Evolutionary conservation across 2,329 filamentous ascomycete species (phyloP).

Genomic region (Talaromyces sp.): DNA sequence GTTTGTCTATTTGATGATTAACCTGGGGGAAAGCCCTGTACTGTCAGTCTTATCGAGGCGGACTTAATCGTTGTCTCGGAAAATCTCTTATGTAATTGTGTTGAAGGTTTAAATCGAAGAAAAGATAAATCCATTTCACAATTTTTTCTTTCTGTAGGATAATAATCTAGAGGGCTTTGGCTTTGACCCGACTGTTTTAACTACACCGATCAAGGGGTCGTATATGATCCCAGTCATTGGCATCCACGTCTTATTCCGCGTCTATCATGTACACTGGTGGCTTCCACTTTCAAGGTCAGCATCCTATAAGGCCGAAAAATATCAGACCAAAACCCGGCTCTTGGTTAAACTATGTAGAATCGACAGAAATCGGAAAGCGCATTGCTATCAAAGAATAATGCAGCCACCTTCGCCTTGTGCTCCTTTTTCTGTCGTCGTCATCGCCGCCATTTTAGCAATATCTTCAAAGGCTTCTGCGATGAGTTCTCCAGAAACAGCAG

Average conservation of each 20-base stretch:
- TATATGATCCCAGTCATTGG: neutral
- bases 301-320: neutral
- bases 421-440: conserved; percentile 50
- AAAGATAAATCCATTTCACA: neutral
- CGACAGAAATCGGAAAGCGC: neutral
- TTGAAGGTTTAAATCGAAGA: conserved; percentile 12
- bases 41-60: conserved; percentile 62
- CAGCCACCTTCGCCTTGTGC: conserved; percentile 43
- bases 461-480: conserved; percentile 57
- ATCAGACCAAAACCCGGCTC: neutral
- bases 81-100: conserved; percentile 12
- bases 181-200: neutral
- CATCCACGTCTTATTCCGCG: neutral
- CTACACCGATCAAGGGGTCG: neutral
- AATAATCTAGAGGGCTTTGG: neutral
- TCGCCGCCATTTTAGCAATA: conserved; percentile 52
- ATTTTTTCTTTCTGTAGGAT: neutral
- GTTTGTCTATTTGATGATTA: conserved; percentile 35
- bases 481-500: conserved; percentile 55
- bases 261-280: neutral
- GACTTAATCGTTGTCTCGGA: conserved; percentile 80
- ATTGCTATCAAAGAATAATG: conserved; percentile 29
- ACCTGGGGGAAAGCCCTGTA: conserved; percentile 97
- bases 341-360: neutral
- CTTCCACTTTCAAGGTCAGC: neutral